Evolutionary conservation across 805 yeast genomes (phyloP).

Genomic region (Zygosaccharomyces bailii): DNA sequence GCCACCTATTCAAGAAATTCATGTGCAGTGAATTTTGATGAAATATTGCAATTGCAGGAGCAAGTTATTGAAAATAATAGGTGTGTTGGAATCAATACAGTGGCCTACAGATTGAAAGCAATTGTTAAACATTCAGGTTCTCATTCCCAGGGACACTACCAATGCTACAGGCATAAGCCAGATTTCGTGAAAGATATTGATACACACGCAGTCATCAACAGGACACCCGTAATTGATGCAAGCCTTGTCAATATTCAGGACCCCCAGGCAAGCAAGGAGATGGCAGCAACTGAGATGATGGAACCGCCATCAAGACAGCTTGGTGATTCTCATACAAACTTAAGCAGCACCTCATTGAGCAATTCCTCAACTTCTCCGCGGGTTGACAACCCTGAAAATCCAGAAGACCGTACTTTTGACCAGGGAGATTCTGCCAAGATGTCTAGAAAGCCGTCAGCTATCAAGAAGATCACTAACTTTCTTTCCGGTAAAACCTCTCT

Average conservation of each 20-base stretch:
- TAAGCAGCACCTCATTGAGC: neutral
- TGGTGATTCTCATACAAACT: neutral
- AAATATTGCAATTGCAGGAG: conserved; percentile 49
- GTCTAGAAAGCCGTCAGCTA: conserved; percentile 20
- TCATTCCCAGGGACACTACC: conserved; percentile 87
- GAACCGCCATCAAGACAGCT: conserved; percentile 1
- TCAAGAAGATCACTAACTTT: conserved; percentile 22
- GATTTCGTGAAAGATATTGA: conserved; percentile 37
- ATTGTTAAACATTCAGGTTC: conserved; percentile 84
- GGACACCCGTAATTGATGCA: conserved; percentile 32
- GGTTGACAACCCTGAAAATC: conserved; percentile 10
- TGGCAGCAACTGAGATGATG: conserved; percentile 6
- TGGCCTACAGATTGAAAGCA: conserved; percentile 61
- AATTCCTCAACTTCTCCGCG: neutral
- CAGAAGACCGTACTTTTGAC: conserved; percentile 17
- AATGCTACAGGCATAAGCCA: conserved; percentile 79
- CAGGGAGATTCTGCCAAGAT: conserved; percentile 14
- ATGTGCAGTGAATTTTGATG: conserved; percentile 66
- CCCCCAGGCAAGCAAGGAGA: conserved; percentile 5
- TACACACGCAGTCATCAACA: conserved; percentile 29
- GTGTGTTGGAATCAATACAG: conserved; percentile 24
- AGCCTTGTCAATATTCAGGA: conserved; percentile 6
- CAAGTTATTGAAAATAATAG: conserved; percentile 23
- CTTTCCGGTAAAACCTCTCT: conserved; percentile 23
- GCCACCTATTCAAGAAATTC: conserved; percentile 67